A percentile compares a stretch with the other conserved stretches of the same genome.
phyloP scores from a whole-genome alignment of 768 basidiomycete genomes.

The Russula lepida region DNA sequence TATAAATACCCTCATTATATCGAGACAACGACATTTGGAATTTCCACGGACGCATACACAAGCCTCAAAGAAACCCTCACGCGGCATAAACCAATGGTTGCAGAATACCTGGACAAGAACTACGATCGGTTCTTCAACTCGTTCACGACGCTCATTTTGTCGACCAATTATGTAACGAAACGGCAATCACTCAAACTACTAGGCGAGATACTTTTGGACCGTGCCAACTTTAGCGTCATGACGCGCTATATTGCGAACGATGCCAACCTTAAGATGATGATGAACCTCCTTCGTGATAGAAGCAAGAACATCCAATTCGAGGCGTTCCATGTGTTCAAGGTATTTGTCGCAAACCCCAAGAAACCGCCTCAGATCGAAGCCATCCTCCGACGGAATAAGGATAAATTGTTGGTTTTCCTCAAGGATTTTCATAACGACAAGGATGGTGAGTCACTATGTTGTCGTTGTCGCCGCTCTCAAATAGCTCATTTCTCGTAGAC shows the following conservation, averaged over 20 bases:
- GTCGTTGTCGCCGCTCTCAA: background rate
- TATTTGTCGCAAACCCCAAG: slow-evolving; percentile 99
- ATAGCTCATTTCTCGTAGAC: slow-evolving; percentile 38
- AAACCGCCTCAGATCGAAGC: slow-evolving; percentile 91
- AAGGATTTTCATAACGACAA: slow-evolving; percentile 97
- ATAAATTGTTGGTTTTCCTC: slow-evolving; percentile 82
- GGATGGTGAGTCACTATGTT: slow-evolving; percentile 55
- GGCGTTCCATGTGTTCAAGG: slow-evolving; percentile 99
- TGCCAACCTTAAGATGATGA: slow-evolving; percentile 99
- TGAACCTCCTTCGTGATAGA: slow-evolving; percentile 96
- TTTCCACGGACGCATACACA: slow-evolving; percentile 95
- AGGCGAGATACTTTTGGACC: slow-evolving; percentile 94
- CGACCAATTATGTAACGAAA: slow-evolving; percentile 98
- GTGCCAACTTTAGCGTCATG: slow-evolving; percentile 98
- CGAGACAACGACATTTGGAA: slow-evolving; percentile 95
- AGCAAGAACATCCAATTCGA: slow-evolving; percentile 99
- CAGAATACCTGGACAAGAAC: slow-evolving; percentile 92
- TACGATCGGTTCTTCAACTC: slow-evolving; percentile 97
- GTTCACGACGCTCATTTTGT: slow-evolving; percentile 87
- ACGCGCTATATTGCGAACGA: slow-evolving; percentile 94
- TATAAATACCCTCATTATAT: slow-evolving; percentile 96
- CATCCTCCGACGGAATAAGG: slow-evolving; percentile 89
- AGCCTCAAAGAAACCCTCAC: slow-evolving; percentile 98
- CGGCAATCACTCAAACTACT: slow-evolving; percentile 96
- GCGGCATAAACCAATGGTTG: slow-evolving; percentile 96